These are phyloP conservation scores for Hexamita inflata DNA, from an alignment of 208 protist species.

Conservation along the genomic window DNA sequence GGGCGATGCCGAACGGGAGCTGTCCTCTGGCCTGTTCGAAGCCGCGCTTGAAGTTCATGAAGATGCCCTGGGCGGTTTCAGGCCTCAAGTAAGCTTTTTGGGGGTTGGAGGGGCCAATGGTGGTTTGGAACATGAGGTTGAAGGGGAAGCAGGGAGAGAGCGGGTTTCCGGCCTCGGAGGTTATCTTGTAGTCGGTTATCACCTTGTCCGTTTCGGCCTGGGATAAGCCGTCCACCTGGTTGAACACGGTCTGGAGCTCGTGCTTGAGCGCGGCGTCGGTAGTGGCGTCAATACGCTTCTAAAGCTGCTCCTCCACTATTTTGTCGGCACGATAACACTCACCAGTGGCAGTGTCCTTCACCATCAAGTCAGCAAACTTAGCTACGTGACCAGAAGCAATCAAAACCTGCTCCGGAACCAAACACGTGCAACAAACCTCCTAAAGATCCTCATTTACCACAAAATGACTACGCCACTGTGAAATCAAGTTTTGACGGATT, in stretches of 20 bases:
- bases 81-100: constrained; percentile 77
- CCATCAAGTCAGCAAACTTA: constrained; percentile 93
- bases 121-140: constrained; percentile 98
- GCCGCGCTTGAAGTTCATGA: constrained; percentile 73
- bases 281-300: constrained; percentile 14
- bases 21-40: constrained; percentile 70
- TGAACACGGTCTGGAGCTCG: not conserved
- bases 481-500: constrained; percentile 83
- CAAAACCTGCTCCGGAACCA: constrained; percentile 87
- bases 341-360: constrained; percentile 71
- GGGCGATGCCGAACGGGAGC: constrained; percentile 92
- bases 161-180: constrained; percentile 68
- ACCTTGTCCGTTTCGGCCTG: constrained; percentile 53
- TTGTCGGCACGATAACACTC: constrained; percentile 91
- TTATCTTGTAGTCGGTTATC: constrained; percentile 63
- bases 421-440: constrained; percentile 78
- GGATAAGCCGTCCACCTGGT: constrained; percentile 15
- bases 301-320: constrained; percentile 63
- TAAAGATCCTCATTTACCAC: constrained; percentile 86
- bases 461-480: constrained; percentile 90
- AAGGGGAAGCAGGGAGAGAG: constrained; percentile 84
- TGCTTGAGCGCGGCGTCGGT: not conserved
- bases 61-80: constrained; percentile 98
- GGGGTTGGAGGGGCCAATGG: constrained; percentile 57
- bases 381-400: constrained; percentile 85